These are phyloP conservation scores for Arctostaphylos glauca DNA, from an alignment of 148 eudicot species.

Conservation along the genomic window DNA sequence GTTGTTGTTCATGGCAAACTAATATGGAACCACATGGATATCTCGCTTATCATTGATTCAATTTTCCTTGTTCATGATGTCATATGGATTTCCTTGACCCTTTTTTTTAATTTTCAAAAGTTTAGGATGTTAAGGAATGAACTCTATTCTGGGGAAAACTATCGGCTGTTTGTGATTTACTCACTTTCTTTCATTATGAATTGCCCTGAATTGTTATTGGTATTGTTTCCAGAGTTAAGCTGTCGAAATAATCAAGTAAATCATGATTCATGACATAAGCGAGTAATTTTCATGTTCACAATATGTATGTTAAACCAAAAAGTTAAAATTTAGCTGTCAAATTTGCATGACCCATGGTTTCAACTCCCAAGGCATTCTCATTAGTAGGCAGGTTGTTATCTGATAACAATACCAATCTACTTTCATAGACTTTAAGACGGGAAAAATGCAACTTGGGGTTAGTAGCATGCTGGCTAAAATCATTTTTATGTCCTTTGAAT, in stretches of 20 bases:
- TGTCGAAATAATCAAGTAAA: not conserved
- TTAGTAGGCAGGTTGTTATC: not conserved
- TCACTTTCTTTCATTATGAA: not conserved
- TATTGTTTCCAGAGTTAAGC: not conserved
- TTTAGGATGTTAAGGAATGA: not conserved
- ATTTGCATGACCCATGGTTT: not conserved
- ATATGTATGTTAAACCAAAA: not conserved
- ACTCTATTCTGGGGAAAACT: not conserved
- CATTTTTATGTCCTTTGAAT: not conserved
- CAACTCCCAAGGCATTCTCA: not conserved
- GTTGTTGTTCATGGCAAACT: not conserved
- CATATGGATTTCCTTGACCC: not conserved
- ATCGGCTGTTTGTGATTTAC: not conserved
- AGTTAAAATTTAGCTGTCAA: not conserved
- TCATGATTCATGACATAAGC: not conserved
- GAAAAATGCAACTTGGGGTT: not conserved
- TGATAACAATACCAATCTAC: not conserved
- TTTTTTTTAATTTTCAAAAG: not conserved
- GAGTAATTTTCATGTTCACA: not conserved
- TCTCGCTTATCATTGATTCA: too few species aligned
- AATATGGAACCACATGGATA: not conserved
- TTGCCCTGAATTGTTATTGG: not conserved
- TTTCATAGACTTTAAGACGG: not conserved
- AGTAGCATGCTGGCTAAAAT: not conserved
- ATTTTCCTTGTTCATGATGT: not conserved